Base-by-base conservation (phyloP, 768 basidiomycete genomes). In the Leccinum broughii region DNA sequence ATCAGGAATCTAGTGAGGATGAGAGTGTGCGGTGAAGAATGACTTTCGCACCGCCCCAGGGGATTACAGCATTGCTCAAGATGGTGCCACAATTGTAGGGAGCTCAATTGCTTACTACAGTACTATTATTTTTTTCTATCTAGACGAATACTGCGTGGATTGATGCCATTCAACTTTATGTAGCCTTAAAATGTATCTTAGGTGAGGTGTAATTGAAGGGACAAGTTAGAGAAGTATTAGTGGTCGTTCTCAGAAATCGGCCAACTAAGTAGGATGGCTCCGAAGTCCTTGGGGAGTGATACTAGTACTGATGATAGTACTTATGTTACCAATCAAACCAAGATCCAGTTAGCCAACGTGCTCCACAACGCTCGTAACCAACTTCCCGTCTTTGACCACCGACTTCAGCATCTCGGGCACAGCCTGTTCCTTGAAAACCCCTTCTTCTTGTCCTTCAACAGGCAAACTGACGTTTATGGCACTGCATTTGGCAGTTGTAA, bases 401-500 rank as follows among this genome's bases (percentile, higher is more conserved):
- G 92, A 92, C 81, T 85, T 93, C 75, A 99, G 80, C 92, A 97
- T 98, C 77, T 99, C 97, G 0, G 97, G 96, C 20, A 99, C 78
- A 1, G 96, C 82, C 63, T 87, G 86, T 74, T 99, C 97, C 62
- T 84, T 84, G 67, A 95, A 98, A 50, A 95, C 80, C 6, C 95
- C 96, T 10, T 96, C 93, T 72, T 97, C 94, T 64, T 94, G 93
- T 17, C 86, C 92, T 64, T 87, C 86, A 1, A 89, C 86, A 0
- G 94, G 95, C 22, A 98, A 70, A 65, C 85, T 92, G 64, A 99
- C 80, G 76, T 98, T 99, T 75, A 99, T 90, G 34, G 87, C 81
- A 68, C 91, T 93, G 75, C 93, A 95, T 76, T 98, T 98, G 54
- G 93, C 89, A 0, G 95, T 96, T 30, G 92, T 92, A 67, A 99